Evolutionary conservation across 495 filamentous ascomycete genomes (phyloP).

Genomic region (Aspergillus hancockii): DNA sequence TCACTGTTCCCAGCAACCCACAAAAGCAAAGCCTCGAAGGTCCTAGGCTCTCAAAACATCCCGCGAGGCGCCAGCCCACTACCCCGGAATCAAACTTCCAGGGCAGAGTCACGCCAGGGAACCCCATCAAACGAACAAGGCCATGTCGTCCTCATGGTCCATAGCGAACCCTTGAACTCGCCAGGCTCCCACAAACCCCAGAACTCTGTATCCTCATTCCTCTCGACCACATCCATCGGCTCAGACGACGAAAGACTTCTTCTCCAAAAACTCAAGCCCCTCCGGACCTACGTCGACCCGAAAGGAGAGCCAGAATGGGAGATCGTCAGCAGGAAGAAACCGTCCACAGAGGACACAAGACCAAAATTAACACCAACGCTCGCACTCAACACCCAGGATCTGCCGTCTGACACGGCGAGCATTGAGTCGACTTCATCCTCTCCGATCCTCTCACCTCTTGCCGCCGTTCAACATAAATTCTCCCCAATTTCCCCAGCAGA

Average conservation of each 20-base stretch:
- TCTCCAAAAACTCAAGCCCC: conserved; percentile 19
- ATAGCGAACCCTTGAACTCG: conserved; percentile 3
- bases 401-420: conserved; percentile 10
- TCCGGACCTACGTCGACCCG: conserved; percentile 17
- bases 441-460: conserved; percentile 16
- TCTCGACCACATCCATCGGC: conserved; percentile 21
- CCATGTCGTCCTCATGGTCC: conserved; percentile 17
- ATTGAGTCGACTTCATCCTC: conserved; percentile 17
- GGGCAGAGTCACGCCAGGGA: conserved; percentile 12
- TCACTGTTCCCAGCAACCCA: conserved; percentile 63
- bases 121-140: conserved; percentile 9
- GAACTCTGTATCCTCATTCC: conserved; percentile 22
- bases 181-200: conserved; percentile 16
- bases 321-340: conserved; percentile 20
- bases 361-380: conserved; percentile 9
- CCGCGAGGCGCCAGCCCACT: conserved; percentile 48
- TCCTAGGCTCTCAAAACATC: conserved; percentile 35
- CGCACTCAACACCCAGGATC: conserved; percentile 18
- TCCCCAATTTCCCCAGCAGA: conserved; percentile 18
- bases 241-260: conserved; percentile 22
- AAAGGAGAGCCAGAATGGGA: conserved; percentile 27
- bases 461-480: conserved; percentile 14
- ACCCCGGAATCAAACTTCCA: conserved; percentile 17
- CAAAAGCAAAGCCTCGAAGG: conserved; percentile 38
- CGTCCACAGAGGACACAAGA: not conserved